These are phyloP conservation scores for Clathrus columnatus DNA, from an alignment of 768 basidiomycete genomes.

Conservation along the genomic window DNA sequence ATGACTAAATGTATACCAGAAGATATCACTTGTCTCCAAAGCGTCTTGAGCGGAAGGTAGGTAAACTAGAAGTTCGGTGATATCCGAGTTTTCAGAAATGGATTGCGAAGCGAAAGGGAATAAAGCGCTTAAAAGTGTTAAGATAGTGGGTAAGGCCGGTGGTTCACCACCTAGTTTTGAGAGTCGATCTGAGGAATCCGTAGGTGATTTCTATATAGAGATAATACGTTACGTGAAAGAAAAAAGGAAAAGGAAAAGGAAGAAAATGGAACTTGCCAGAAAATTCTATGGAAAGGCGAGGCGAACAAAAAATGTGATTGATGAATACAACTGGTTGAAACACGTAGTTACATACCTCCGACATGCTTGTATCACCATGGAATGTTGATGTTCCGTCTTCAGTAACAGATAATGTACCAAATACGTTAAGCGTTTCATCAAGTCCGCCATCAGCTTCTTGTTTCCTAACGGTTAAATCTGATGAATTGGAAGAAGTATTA, in stretches of 20 bases:
- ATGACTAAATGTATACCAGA: not conserved
- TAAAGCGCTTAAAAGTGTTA: not conserved
- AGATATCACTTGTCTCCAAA: not conserved
- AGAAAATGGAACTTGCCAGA: too few species aligned
- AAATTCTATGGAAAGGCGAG: too few species aligned
- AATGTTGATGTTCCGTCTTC: not conserved
- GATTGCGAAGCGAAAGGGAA: constrained; percentile 1
- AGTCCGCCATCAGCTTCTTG: not conserved
- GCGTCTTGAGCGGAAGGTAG: not conserved
- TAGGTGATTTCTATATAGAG: not conserved
- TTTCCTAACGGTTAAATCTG: not conserved
- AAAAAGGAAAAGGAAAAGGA: too few species aligned
- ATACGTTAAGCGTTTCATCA: not conserved
- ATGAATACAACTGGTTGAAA: not conserved
- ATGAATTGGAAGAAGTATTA: not conserved
- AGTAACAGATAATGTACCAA: constrained; percentile 3
- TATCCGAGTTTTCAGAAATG: not conserved
- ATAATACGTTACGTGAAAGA: not conserved
- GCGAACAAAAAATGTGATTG: not conserved
- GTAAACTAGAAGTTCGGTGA: not conserved
- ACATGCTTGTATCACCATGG: constrained; percentile 1
- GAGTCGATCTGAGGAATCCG: not conserved
- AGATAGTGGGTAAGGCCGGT: not conserved
- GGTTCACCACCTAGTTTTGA: not conserved
- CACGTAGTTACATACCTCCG: not conserved